phyloP scores from a whole-genome alignment of 2,329 filamentous ascomycete genomes.

The Cytospora chrysosperma region DNA sequence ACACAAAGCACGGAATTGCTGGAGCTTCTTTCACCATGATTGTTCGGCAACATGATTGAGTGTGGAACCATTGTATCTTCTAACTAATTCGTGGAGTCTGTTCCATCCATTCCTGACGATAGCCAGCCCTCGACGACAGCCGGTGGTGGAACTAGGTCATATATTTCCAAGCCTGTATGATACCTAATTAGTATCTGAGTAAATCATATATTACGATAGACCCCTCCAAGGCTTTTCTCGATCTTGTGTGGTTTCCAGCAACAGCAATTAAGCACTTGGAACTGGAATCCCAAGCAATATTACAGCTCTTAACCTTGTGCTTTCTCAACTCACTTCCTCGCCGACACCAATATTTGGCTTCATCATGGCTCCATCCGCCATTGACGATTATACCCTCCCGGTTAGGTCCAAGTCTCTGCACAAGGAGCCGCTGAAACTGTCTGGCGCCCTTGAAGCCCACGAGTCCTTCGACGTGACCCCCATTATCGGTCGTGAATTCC shows the following conservation, averaged over 20 bases:
- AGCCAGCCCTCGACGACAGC: not conserved
- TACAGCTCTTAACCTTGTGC: not conserved
- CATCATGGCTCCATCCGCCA: slow-evolving; percentile 29
- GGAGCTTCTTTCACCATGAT: slow-evolving; percentile 5
- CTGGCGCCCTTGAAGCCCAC: slow-evolving; percentile 50
- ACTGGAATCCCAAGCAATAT: not conserved
- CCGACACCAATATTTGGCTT: not conserved
- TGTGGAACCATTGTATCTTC: not conserved
- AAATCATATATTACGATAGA: too few relatives aligned
- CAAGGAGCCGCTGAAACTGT: slow-evolving; percentile 45
- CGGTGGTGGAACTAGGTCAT: not conserved
- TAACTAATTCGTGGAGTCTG: not conserved
- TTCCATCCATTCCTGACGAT: not conserved
- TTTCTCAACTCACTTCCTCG: not conserved
- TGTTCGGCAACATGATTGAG: not conserved
- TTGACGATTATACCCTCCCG: slow-evolving; percentile 25
- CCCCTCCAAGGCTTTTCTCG: too few relatives aligned
- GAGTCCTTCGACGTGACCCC: slow-evolving; percentile 61
- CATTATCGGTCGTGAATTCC: slow-evolving; percentile 61
- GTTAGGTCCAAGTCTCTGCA: slow-evolving; percentile 22
- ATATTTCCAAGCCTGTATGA: too few relatives aligned
- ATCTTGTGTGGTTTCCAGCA: not conserved
- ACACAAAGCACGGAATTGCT: slow-evolving; percentile 8
- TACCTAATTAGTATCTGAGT: too few relatives aligned
- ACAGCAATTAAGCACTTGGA: not conserved